phyloP scores from a whole-genome alignment of 1,139 yeast genomes.

The Protomyces inundatus region DNA sequence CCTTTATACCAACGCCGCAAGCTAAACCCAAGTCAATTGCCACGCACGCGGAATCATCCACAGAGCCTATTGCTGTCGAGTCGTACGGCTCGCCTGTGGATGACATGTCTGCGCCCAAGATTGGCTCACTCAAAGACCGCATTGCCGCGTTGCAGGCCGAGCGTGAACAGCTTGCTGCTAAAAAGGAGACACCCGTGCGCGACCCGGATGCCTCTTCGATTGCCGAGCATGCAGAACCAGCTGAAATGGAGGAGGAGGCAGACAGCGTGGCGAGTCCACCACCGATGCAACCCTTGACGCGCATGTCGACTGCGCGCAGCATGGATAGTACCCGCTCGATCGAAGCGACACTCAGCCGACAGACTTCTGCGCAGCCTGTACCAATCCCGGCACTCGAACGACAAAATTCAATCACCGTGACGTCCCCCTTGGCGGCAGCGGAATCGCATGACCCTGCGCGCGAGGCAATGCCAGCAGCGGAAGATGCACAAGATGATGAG shows the following conservation, averaged over 20 bases:
- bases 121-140: constrained; percentile 14
- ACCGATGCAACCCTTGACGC: background rate
- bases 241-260: background rate
- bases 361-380: background rate
- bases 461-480: constrained; percentile 41
- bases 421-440: constrained; percentile 26
- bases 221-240: background rate
- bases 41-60: background rate
- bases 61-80: background rate
- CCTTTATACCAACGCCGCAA: constrained; percentile 6
- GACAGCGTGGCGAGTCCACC: background rate
- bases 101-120: constrained; percentile 8
- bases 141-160: constrained; percentile 25
- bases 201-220: background rate
- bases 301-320: background rate
- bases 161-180: constrained; percentile 1
- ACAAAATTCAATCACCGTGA: background rate
- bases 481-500: constrained; percentile 46
- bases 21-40: background rate
- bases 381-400: background rate
- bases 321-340: background rate
- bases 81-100: too few species aligned
- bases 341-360: background rate
- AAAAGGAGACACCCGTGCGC: background rate
- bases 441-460: constrained; percentile 33